phyloP scores from a whole-genome alignment of 805 yeast genomes.

The Kuraishia molischiana region DNA sequence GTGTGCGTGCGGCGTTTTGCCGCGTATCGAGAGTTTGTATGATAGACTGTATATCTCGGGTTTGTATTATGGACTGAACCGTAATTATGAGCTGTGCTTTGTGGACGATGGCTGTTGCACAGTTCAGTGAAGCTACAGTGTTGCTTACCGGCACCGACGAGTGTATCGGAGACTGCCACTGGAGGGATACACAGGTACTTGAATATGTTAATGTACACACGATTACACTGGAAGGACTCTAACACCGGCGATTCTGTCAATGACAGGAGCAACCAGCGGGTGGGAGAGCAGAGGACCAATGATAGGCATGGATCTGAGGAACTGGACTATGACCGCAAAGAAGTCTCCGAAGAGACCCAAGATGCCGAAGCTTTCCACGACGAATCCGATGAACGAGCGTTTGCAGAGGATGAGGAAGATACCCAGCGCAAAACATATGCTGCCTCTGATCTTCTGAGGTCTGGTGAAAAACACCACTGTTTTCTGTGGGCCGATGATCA shows the following conservation, averaged over 20 bases:
- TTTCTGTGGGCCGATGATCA: conserved; percentile 83
- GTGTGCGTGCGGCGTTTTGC: too few species aligned
- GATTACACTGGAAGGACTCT: conserved; percentile 55
- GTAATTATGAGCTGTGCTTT: not conserved
- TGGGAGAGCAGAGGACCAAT: conserved; percentile 76
- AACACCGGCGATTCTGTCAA: conserved; percentile 58
- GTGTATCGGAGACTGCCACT: too few species aligned
- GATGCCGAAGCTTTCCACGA: conserved; percentile 82
- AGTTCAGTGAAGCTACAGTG: too few species aligned
- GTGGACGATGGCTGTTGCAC: too few species aligned
- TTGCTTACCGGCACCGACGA: too few species aligned
- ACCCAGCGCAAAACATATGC: conserved; percentile 71
- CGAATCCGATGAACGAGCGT: conserved; percentile 76
- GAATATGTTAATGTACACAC: too few species aligned
- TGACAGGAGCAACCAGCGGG: conserved; percentile 72
- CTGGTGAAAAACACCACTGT: conserved; percentile 77
- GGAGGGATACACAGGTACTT: not conserved
- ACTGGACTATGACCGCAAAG: conserved; percentile 79
- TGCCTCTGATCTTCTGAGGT: conserved; percentile 80
- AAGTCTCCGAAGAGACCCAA: conserved; percentile 85
- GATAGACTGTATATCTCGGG: too few species aligned
- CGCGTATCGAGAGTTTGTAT: too few species aligned
- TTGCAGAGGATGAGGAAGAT: conserved; percentile 64
- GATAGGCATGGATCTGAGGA: conserved; percentile 77
- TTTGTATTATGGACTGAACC: too few species aligned